A percentile compares a stretch with the other conserved stretches of the same genome.
These are phyloP conservation scores for Irpex sp. DNA, from an alignment of 1,284 basidiomycete genomes.

Conservation along the genomic window DNA sequence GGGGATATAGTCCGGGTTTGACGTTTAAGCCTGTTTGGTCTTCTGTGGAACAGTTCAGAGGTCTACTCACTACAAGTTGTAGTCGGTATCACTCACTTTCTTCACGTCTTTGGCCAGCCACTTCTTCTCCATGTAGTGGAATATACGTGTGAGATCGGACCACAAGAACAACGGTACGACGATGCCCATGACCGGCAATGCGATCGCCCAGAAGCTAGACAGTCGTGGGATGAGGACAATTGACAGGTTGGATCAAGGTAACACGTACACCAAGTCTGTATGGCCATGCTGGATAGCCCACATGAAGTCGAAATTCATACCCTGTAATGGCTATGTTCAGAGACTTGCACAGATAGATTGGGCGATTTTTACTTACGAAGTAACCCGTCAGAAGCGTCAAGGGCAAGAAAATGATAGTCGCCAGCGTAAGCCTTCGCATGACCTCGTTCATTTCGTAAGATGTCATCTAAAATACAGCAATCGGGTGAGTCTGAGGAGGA, in stretches of 20 bases:
- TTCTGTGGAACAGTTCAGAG: background rate
- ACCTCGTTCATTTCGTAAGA: constrained; percentile 71
- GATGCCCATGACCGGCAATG: constrained; percentile 55
- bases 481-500: background rate
- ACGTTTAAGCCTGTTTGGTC: constrained; percentile 4
- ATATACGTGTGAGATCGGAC: constrained; percentile 44
- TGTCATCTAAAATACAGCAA: constrained; percentile 41
- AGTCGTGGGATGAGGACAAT: background rate
- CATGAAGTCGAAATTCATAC: constrained; percentile 65
- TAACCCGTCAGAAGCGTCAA: constrained; percentile 70
- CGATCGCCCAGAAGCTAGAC: constrained; percentile 65
- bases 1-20: background rate
- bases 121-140: constrained; percentile 39
- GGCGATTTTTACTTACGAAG: constrained; percentile 44
- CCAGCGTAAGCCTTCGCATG: constrained; percentile 61
- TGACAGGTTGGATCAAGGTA: background rate
- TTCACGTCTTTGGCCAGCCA: constrained; percentile 17
- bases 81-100: constrained; percentile 16
- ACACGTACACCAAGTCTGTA: constrained; percentile 48
- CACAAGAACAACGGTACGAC: constrained; percentile 54
- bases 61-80: background rate
- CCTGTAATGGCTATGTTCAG: constrained; percentile 31
- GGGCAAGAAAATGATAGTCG: constrained; percentile 69
- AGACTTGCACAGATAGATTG: background rate
- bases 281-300: constrained; percentile 40